Evolutionary conservation across 176 grass and related monocot genomes (phyloP).

Genomic region (Poa annua): DNA sequence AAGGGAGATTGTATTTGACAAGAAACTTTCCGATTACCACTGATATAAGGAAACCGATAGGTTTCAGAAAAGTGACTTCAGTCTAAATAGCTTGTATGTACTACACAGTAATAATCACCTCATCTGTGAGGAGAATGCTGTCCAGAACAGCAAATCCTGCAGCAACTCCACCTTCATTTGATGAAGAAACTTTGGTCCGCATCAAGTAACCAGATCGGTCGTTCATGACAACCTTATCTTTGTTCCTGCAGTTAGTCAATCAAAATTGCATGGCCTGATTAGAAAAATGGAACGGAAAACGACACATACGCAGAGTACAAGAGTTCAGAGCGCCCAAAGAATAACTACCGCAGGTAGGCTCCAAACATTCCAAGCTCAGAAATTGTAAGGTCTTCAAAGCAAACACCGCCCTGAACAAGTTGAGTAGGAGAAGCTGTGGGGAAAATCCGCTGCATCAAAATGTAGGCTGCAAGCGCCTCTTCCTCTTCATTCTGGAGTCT

Average conservation of each 20-base stretch:
- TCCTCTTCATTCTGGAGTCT: constrained; percentile 64
- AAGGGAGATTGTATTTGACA: not conserved
- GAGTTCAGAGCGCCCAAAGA: constrained; percentile 13
- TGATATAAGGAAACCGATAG: not conserved
- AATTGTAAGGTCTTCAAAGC: constrained; percentile 73
- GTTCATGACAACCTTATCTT: constrained; percentile 83
- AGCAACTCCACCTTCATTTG: constrained; percentile 94
- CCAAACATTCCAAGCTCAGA: constrained; percentile 92
- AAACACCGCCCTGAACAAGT: constrained; percentile 74
- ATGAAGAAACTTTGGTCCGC: constrained; percentile 95
- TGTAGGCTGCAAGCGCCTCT: constrained; percentile 81
- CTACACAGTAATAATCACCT: constrained; percentile 47
- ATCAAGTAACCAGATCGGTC: constrained; percentile 79
- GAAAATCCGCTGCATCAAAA: constrained; percentile 97
- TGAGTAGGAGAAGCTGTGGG: constrained; percentile 68
- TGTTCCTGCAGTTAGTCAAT: constrained; percentile 58
- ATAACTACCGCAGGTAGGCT: constrained; percentile 71
- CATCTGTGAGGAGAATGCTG: constrained; percentile 76
- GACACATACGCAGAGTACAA: not conserved
- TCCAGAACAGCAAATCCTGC: constrained; percentile 94
- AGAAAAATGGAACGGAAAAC: not conserved
- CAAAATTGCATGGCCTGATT: not conserved
- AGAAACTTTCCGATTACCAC: not conserved
- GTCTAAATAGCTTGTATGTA: not conserved
- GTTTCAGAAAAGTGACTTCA: not conserved